phyloP scores from a whole-genome alignment of 805 yeast species.

The Wickerhamomyces sydowiorum region DNA sequence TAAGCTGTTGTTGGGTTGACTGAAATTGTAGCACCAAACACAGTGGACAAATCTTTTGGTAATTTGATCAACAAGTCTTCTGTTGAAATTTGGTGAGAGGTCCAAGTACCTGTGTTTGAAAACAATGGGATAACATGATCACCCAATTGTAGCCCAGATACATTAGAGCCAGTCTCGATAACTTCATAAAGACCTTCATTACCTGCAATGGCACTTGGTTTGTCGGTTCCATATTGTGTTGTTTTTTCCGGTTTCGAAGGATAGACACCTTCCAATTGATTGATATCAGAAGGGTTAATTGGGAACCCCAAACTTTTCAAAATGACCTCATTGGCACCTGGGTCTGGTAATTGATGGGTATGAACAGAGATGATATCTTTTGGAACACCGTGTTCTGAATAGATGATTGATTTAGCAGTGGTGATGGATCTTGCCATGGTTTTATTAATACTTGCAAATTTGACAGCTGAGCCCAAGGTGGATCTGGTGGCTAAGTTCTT shows the following conservation, averaged over 20 bases:
- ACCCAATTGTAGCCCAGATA: slow-evolving; percentile 47
- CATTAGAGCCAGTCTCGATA: slow-evolving; percentile 59
- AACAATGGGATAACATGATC: slow-evolving; percentile 84
- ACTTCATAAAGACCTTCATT: slow-evolving; percentile 91
- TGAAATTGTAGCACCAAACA: slow-evolving; percentile 80
- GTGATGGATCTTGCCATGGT: slow-evolving; percentile 14
- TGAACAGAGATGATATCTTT: slow-evolving; percentile 47
- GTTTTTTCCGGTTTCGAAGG: slow-evolving; percentile 64
- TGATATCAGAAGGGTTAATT: slow-evolving; percentile 84
- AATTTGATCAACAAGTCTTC: slow-evolving; percentile 52
- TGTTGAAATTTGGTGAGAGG: slow-evolving; percentile 61
- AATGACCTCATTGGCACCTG: slow-evolving; percentile 44
- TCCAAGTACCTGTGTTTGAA: slow-evolving; percentile 92
- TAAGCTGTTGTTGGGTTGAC: slow-evolving; percentile 94
- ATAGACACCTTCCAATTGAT: slow-evolving; percentile 80
- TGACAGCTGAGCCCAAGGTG: neutral
- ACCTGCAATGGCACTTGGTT: slow-evolving; percentile 81
- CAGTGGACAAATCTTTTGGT: slow-evolving; percentile 39
- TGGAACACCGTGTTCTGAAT: slow-evolving; percentile 65
- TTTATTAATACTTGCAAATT: neutral
- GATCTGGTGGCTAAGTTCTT: neutral
- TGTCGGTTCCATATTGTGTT: slow-evolving; percentile 47
- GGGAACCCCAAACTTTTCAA: slow-evolving; percentile 74
- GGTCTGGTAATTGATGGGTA: slow-evolving; percentile 43
- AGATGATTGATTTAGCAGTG: slow-evolving; percentile 62